Evolutionary conservation across 192 early-diverging fungal species (phyloP).

Genomic region (Allomyces macrogynus): DNA sequence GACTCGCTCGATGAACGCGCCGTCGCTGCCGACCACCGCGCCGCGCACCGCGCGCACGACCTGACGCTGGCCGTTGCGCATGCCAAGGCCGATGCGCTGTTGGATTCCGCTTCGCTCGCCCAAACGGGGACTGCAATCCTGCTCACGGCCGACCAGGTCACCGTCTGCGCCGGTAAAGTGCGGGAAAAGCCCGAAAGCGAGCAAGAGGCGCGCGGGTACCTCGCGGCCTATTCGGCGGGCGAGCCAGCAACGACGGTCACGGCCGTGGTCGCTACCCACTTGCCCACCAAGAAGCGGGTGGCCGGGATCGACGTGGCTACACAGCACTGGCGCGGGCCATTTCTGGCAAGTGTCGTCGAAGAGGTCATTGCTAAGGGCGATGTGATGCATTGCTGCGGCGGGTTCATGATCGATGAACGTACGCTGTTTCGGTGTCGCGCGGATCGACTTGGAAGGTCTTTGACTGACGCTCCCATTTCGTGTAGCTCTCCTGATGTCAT

Average conservation of each 20-base stretch:
- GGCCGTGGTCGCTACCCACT: constrained; percentile 22
- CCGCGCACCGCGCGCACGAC: background rate
- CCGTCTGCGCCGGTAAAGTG: constrained; percentile 16
- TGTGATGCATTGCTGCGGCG: constrained; percentile 24
- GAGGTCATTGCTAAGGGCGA: constrained; percentile 18
- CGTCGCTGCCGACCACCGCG: background rate
- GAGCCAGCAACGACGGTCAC: constrained; percentile 18
- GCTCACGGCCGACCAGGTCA: constrained; percentile 22
- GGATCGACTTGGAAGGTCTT: too few species aligned
- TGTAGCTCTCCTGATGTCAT: constrained; percentile 13
- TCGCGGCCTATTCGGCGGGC: constrained; percentile 11
- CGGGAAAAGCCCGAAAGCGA: constrained; percentile 23
- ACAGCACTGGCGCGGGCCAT: constrained; percentile 13
- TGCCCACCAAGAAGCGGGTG: constrained; percentile 10
- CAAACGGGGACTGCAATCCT: constrained; percentile 4
- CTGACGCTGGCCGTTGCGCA: constrained; percentile 8
- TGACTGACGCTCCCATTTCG: too few species aligned
- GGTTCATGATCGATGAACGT: constrained; percentile 32
- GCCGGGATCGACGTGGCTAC: constrained; percentile 17
- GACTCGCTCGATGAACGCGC: background rate
- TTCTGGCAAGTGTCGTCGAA: constrained; percentile 19
- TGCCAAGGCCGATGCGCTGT: constrained; percentile 21
- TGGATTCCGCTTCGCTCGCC: constrained; percentile 3
- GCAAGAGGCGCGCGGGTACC: constrained; percentile 14
- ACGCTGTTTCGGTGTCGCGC: background rate